Conservation (phyloP, 202 grass and related monocot species). For the Brachypodium distachyon region DNA sequence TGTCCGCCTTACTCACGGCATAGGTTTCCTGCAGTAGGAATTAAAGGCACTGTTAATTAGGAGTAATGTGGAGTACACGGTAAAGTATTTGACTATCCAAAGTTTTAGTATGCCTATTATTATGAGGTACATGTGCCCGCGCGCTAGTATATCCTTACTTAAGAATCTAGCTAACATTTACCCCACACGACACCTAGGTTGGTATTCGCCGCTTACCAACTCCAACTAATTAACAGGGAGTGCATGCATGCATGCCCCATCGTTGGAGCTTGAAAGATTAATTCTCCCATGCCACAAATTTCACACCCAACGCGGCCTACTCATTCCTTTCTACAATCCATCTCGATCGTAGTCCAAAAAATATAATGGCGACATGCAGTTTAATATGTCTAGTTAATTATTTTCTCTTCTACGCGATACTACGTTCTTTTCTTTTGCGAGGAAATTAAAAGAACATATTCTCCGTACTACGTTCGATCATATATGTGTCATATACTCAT, state of each 20-base stretch:
- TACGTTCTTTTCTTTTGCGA: no score
- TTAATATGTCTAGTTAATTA: background rate
- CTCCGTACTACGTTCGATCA: no score
- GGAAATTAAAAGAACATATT: no score
- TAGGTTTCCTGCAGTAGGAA: constrained; percentile 31
- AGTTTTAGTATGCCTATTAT: no score
- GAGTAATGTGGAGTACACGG: no score
- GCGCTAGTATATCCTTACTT: background rate
- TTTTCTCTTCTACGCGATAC: background rate
- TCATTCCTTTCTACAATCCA: constrained; percentile 5
- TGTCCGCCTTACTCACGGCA: constrained; percentile 26
- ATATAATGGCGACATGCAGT: background rate
- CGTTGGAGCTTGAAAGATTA: background rate
- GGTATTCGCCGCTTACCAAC: constrained; percentile 26
- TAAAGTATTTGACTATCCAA: no score
- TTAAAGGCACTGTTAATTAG: no score
- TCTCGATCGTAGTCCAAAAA: constrained; percentile 7
- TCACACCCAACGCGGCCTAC: constrained; percentile 29
- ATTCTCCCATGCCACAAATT: background rate
- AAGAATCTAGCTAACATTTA: background rate
- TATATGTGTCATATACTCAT: background rate
- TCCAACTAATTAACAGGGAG: constrained; percentile 18
- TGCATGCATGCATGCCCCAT: background rate
- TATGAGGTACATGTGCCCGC: no score
- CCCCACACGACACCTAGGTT: constrained; percentile 11